Base-by-base conservation (phyloP, 306 rosid species). In the Fagus crenata region DNA sequence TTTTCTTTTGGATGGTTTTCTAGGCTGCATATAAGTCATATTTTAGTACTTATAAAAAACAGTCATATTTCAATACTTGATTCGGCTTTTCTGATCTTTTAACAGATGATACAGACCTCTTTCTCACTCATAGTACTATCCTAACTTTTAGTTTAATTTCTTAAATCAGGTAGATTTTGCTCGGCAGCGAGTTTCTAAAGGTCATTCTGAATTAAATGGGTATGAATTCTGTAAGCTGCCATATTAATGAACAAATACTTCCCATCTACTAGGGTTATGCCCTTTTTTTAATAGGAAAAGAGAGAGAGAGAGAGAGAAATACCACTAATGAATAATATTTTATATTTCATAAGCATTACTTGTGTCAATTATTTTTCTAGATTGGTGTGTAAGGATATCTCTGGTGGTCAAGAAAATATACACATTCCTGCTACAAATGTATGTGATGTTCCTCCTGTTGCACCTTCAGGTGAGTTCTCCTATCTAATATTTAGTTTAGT, bases 341-440 rank as follows among this genome's bases (percentile, higher is more conserved):
- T 32, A 0, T 35, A 35, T 35, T 63, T 63, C 43, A 63, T 63
- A 32, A 32, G 36, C 39, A 60, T 60, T 8, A 41, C 33, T 78
- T 73, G 39, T 55, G 54, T 61, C 82, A 32, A 42, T 36, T 63
- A 36, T 63, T 72, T 78, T 65, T 64, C 80, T 83, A 94, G 97
- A 78, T 87, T 95, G 89, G 97, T 90, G 65, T 92, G 90, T 58
- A 86, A 89, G 71, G 97, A 95, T 85, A 90, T 92, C 69, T 82
- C 91, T 15, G 89, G 82, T n/a, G 93, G 99, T 60, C 87, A 82
- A 74, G 99, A 95, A 85, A 77, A 86, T 77, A 49, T 82, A 22
- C 91, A 93, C 2, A 89, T 95, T 81, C 97, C 96, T 22, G 97
- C 92, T 53, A 92, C 97, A 32, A 95, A 95, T 81, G 75, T 90